These are phyloP conservation scores for Neopestalotiopsis clavispora DNA, from an alignment of 2,329 filamentous ascomycete species.

Conservation along the genomic window DNA sequence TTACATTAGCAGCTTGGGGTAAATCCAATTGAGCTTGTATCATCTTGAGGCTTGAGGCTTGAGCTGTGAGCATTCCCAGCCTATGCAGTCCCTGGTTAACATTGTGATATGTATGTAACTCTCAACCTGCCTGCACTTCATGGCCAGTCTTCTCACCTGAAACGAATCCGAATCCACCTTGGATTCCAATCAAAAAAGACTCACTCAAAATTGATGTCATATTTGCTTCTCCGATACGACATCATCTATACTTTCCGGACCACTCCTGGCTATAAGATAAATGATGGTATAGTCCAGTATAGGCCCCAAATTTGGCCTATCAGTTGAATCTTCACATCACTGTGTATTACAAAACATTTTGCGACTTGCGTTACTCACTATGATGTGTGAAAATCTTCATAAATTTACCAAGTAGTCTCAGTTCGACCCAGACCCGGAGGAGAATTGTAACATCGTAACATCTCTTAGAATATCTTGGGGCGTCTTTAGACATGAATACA, in stretches of 20 bases:
- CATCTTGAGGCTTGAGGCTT: not conserved
- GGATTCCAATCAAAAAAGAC: not conserved
- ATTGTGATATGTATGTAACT: not conserved
- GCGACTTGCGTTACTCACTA: not conserved
- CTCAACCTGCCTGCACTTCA: not conserved
- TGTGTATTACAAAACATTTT: not conserved
- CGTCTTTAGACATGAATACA: not conserved
- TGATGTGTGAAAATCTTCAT: not conserved
- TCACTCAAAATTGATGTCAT: not conserved
- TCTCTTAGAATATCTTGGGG: not conserved
- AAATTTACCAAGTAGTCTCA: not conserved
- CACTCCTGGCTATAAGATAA: no score
- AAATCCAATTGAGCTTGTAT: not conserved
- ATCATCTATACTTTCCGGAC: not conserved
- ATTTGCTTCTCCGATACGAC: not conserved
- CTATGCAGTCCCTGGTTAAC: not conserved
- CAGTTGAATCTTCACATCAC: not conserved
- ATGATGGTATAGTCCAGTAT: no score
- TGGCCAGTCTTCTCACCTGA: not conserved
- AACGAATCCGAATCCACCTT: conserved; percentile 8
- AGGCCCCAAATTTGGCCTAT: not conserved
- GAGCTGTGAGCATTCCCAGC: not conserved
- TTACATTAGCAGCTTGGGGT: not conserved
- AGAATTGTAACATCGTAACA: not conserved
- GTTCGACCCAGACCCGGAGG: not conserved